These are phyloP conservation scores for Urochloa ruziziensis DNA, from an alignment of 176 grass and related monocot genomes.

Conservation along the genomic window DNA sequence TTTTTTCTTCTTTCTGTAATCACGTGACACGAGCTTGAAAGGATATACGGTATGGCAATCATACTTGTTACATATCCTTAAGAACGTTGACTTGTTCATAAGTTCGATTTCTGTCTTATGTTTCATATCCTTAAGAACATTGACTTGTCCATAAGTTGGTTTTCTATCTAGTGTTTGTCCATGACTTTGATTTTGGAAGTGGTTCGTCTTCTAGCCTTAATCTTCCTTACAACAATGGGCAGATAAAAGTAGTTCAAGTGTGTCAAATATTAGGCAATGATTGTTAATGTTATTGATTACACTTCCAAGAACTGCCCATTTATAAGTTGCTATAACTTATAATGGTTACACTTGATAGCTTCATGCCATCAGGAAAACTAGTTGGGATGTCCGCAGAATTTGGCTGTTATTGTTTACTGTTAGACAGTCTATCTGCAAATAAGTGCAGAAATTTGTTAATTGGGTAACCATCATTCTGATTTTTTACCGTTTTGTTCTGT, in stretches of 20 bases:
- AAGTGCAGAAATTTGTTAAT: not conserved
- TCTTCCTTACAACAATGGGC: not conserved
- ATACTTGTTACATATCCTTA: conserved; percentile 4
- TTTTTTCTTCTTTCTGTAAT: not conserved
- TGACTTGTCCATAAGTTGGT: not conserved
- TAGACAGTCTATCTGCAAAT: not conserved
- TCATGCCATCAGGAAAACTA: not conserved
- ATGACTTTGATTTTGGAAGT: not conserved
- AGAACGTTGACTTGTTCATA: not conserved
- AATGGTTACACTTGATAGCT: not conserved
- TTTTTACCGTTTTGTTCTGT: not conserved
- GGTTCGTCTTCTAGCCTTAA: not conserved
- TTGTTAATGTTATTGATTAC: not conserved
- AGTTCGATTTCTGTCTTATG: not conserved
- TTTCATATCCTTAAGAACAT: not conserved
- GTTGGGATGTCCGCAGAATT: not conserved
- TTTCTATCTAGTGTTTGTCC: not conserved
- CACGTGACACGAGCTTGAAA: not conserved
- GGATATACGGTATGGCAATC: not conserved
- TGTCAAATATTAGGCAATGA: not conserved
- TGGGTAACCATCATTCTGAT: not conserved
- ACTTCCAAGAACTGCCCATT: not conserved
- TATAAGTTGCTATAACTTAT: not conserved
- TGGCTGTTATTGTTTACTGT: not conserved
- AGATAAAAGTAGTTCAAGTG: not conserved